phyloP scores from a whole-genome alignment of 2,329 filamentous ascomycete genomes.

The Diaporthe caulivora region DNA sequence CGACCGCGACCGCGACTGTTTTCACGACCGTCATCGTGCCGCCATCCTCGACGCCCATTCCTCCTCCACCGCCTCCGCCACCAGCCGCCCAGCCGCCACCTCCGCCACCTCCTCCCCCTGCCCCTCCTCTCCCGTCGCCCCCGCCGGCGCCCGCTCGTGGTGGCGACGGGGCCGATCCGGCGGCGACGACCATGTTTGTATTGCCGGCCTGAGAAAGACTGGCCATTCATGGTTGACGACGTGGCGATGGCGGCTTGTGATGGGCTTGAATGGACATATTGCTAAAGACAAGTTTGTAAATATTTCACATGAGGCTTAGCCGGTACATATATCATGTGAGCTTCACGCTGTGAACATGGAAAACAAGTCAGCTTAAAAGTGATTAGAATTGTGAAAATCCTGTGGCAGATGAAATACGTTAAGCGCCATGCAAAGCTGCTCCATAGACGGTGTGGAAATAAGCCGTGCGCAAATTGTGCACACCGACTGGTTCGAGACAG shows the following conservation, averaged over 20 bases:
- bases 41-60: background rate
- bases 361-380: background rate
- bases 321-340: background rate
- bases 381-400: background rate
- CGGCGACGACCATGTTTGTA: conserved; percentile 12
- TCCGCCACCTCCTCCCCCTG: background rate
- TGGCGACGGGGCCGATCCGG: conserved; percentile 4
- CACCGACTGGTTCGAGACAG: background rate
- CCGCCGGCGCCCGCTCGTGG: conserved; percentile 1
- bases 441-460: conserved; percentile 5
- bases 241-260: no score
- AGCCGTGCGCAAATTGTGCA: background rate
- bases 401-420: background rate
- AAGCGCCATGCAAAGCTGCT: background rate
- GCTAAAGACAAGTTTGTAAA: background rate
- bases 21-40: conserved; percentile 33
- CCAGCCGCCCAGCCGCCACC: background rate
- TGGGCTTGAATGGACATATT: background rate
- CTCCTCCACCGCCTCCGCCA: background rate
- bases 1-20: conserved; percentile 27
- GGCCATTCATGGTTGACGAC: background rate
- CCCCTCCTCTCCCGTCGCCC: background rate
- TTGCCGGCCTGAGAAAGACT: background rate
- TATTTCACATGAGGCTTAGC: background rate
- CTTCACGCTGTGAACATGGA: background rate